A percentile compares a stretch with the other conserved stretches of the same genome.
phyloP scores from a whole-genome alignment of 257 asterid genomes.

The Solanum tarijense region DNA sequence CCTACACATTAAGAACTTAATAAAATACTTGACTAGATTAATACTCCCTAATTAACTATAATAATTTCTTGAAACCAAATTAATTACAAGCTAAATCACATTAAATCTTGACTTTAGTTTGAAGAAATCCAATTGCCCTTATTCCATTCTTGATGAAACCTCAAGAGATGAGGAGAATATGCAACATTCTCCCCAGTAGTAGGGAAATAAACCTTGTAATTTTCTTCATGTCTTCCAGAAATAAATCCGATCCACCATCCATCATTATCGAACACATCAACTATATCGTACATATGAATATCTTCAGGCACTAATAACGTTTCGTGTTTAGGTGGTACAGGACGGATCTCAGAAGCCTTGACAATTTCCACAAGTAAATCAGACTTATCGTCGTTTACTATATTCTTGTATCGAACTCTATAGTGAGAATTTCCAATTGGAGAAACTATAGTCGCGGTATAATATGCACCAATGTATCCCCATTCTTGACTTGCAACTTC shows the following conservation, averaged over 20 bases:
- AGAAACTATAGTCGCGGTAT: background rate
- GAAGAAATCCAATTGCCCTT: slow-evolving; percentile 8
- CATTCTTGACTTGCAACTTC: background rate
- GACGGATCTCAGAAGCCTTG: background rate
- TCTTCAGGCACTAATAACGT: background rate
- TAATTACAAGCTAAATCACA: background rate
- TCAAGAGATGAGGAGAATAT: background rate
- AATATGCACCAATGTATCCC: background rate
- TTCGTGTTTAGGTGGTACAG: background rate
- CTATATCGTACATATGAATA: background rate
- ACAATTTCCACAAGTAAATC: background rate
- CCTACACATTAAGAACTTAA: background rate
- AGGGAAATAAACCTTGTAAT: background rate
- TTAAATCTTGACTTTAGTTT: background rate
- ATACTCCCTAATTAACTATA: background rate
- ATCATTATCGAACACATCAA: background rate
- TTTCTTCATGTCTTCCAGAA: background rate
- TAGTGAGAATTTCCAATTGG: background rate
- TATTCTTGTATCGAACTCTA: background rate
- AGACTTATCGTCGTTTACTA: background rate
- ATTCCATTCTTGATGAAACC: slow-evolving; percentile 10
- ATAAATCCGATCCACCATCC: background rate
- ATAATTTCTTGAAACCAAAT: too few relatives aligned
- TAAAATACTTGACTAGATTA: background rate
- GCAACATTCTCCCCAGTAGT: slow-evolving; percentile 8